A percentile compares a stretch with the other conserved stretches of the same genome.
Evolutionary conservation across 2,329 filamentous ascomycete species (phyloP).

Genomic region (Monosporascus sp.): DNA sequence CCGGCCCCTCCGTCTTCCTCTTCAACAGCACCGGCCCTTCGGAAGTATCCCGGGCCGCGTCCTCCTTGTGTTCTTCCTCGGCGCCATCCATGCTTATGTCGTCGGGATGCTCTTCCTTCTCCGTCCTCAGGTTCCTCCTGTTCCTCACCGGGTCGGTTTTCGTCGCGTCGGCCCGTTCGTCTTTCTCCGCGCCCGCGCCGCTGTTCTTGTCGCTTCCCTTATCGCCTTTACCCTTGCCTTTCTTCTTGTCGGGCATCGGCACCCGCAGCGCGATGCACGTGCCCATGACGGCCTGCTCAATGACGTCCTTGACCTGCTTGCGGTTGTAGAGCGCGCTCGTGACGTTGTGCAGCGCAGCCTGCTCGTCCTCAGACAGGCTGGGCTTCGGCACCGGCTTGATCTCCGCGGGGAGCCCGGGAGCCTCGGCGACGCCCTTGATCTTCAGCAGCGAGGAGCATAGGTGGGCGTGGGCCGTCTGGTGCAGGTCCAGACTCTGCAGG

Average conservation of each 20-base stretch:
- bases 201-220: slow-evolving; percentile 28
- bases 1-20: slow-evolving; percentile 30
- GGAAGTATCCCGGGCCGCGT: slow-evolving; percentile 17
- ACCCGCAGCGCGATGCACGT: slow-evolving; percentile 46
- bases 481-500: slow-evolving; percentile 49
- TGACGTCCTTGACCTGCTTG: slow-evolving; percentile 43
- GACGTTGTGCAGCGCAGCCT: slow-evolving; percentile 50
- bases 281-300: slow-evolving; percentile 43
- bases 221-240: slow-evolving; percentile 26
- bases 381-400: slow-evolving; percentile 46
- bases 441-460: slow-evolving; percentile 50
- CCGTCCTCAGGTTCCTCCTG: slow-evolving; percentile 1
- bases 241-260: slow-evolving; percentile 41
- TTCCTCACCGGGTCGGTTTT: slow-evolving; percentile 11
- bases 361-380: slow-evolving; percentile 47
- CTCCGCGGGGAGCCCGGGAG: slow-evolving; percentile 43
- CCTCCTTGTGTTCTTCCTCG: slow-evolving; percentile 17
- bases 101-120: slow-evolving; percentile 10
- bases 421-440: slow-evolving; percentile 47
- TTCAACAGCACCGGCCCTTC: slow-evolving; percentile 23
- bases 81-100: slow-evolving; percentile 13
- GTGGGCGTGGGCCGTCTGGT: slow-evolving; percentile 52
- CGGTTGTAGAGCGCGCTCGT: slow-evolving; percentile 53
- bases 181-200: slow-evolving; percentile 15
- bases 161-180: slow-evolving; percentile 18